These are phyloP conservation scores for Filosporella fistucella DNA, from an alignment of 495 filamentous ascomycete species.

Conservation along the genomic window DNA sequence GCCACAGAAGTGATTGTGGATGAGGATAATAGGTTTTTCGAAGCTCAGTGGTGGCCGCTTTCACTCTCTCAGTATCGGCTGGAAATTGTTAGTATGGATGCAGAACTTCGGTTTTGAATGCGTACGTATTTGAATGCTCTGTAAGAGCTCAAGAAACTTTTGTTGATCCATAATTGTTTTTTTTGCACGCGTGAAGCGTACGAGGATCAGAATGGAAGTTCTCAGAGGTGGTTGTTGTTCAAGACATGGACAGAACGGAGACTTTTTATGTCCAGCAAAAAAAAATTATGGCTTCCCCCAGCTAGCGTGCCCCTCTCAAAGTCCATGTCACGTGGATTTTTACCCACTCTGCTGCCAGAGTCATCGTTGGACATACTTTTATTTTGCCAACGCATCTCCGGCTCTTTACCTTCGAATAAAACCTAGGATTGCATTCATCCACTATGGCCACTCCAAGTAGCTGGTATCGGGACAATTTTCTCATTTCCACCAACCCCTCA, in stretches of 20 bases:
- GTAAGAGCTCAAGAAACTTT: slow-evolving; percentile 67
- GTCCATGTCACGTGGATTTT: too few relatives aligned
- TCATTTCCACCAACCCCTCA: slow-evolving; percentile 45
- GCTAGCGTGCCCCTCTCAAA: slow-evolving; percentile 38
- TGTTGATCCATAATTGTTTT: slow-evolving; percentile 64
- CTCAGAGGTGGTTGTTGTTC: slow-evolving; percentile 3
- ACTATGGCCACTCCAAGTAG: slow-evolving; percentile 16
- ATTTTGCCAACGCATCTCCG: background rate
- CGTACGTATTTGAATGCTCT: slow-evolving; percentile 72
- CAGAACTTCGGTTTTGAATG: slow-evolving; percentile 17
- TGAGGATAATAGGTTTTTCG: slow-evolving; percentile 89
- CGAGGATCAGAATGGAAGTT: background rate
- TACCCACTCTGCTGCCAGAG: too few relatives aligned
- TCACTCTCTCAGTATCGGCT: slow-evolving; percentile 79
- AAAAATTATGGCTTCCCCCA: background rate
- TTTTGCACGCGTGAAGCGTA: slow-evolving; percentile 6
- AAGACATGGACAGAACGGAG: too few relatives aligned
- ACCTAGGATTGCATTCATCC: background rate
- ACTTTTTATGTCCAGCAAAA: background rate
- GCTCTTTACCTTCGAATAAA: background rate
- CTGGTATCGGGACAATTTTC: slow-evolving; percentile 19
- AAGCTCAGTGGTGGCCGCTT: slow-evolving; percentile 82
- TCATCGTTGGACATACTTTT: slow-evolving; percentile 36
- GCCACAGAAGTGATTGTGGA: slow-evolving; percentile 73
- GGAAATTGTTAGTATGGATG: slow-evolving; percentile 8